Percentiles rank a stretch among this genome's conserved stretches.
Evolutionary conservation across 2,329 filamentous ascomycete species (phyloP).

Genomic region (Thelonectria olida): DNA sequence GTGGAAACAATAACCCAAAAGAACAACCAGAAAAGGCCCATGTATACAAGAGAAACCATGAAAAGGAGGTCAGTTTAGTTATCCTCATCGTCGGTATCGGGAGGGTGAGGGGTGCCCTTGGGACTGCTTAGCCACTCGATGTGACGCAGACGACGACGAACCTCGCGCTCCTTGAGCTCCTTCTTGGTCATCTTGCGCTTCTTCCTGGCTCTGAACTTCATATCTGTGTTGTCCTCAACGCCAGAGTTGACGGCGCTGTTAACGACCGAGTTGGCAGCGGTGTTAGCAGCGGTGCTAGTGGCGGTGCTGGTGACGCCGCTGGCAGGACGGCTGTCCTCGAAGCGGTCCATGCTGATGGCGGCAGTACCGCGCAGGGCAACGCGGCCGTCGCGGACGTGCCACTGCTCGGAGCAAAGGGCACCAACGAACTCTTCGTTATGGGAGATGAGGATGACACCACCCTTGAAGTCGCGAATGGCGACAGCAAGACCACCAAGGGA

Average conservation of each 20-base stretch:
- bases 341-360: slow-evolving; percentile 80
- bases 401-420: slow-evolving; percentile 94
- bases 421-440: slow-evolving; percentile 99
- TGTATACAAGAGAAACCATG: slow-evolving; percentile 1
- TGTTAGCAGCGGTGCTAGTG: slow-evolving; percentile 65
- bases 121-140: slow-evolving; percentile 85
- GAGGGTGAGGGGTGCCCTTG: slow-evolving; percentile 82
- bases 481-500: slow-evolving; percentile 96
- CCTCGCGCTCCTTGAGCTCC: slow-evolving; percentile 93
- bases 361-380: slow-evolving; percentile 85
- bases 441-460: slow-evolving; percentile 98
- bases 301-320: slow-evolving; percentile 63
- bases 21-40: background rate
- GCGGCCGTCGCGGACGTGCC: slow-evolving; percentile 89
- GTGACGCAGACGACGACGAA: slow-evolving; percentile 85
- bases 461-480: slow-evolving; percentile 97
- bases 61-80: slow-evolving; percentile 31
- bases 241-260: slow-evolving; percentile 76
- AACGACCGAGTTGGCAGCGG: slow-evolving; percentile 64
- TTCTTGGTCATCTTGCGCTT: slow-evolving; percentile 99
- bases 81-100: slow-evolving; percentile 81
- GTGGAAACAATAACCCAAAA: slow-evolving; percentile 6
- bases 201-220: slow-evolving; percentile 91
- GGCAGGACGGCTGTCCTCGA: slow-evolving; percentile 82
- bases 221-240: slow-evolving; percentile 78